Evolutionary conservation across 116 monocot genomes (phyloP), one percentile per base, ranked within the genome.

Genomic region (Iris pallida): DNA sequence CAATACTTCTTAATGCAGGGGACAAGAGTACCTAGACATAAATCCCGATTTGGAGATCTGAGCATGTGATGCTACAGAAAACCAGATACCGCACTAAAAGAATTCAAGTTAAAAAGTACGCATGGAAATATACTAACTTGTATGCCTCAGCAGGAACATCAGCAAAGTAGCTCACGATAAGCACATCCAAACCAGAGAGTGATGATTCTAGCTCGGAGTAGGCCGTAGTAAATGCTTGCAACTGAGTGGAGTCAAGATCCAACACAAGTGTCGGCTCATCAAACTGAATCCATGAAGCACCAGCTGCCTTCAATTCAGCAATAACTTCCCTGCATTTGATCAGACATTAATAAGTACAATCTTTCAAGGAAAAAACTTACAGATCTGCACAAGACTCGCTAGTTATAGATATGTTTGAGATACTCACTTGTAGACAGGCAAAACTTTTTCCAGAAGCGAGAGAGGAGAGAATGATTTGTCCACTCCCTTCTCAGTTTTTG

Each of bases 281-380:
- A 69, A 69, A 45, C 42, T 69, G 69, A 69, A 69, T 69, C 69
- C 69, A 69, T 15, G 69, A 69, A 69, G 69, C 69, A 45, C 69
- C 69, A 57, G 69, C 69, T n/a, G 56, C 69, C 56, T 69, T 69
- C 57, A 69, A 69, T 5, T 69, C 69, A n/a, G 56, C 15, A 45
- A 69, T 69, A 57, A 57, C 69, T 57, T 69, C 57, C 69, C 69
- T 69, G 57, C 43, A 53, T 16, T 18, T 57, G 56, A 45, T 57
- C 45, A 69, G 45, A 45, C 4, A 4, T 4, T 62, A 1, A 1
- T 62, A 45, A 45, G 2, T 2, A 62, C 2, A 3, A n/a, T n/a
- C n/a, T 15, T 6, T 8, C 7, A 62, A 45, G 13, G 16, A 52
- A 52, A 14, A 52, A 30, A 30, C 30, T 30, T 52, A 14, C 8